A percentile compares a stretch with the other conserved stretches of the same genome.
Conservation (phyloP, 2,329 filamentous ascomycete genomes). For the Elsinoe perseae region DNA sequence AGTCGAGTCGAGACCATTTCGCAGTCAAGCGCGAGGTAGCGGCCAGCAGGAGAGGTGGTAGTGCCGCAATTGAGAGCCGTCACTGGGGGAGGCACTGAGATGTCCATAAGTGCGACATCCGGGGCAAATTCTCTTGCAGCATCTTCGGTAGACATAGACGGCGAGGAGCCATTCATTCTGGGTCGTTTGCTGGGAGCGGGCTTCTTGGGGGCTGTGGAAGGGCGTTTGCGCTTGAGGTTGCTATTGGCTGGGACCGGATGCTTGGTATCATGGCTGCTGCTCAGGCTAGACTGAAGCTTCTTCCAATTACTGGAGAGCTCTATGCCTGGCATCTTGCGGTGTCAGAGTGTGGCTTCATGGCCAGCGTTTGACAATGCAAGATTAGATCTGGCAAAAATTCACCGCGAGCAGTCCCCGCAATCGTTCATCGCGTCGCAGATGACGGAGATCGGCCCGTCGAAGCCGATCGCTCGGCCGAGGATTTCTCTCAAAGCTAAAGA, state of each 20-base stretch:
- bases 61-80: slow-evolving; percentile 39
- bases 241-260: slow-evolving; percentile 18
- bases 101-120: slow-evolving; percentile 49
- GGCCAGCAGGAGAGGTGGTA: slow-evolving; percentile 57
- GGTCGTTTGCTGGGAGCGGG: slow-evolving; percentile 21
- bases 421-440: background rate
- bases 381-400: background rate
- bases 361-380: background rate
- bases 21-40: slow-evolving; percentile 90
- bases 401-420: background rate
- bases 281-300: slow-evolving; percentile 56
- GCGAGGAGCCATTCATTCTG: slow-evolving; percentile 48
- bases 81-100: slow-evolving; percentile 39
- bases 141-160: too few species aligned
- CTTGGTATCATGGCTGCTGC: slow-evolving; percentile 22
- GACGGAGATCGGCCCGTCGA: background rate
- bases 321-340: slow-evolving; percentile 30
- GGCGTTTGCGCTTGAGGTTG: slow-evolving; percentile 31
- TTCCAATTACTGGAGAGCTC: slow-evolving; percentile 62
- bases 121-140: too few species aligned
- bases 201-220: slow-evolving; percentile 16
- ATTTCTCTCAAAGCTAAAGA: background rate
- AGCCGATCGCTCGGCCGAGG: background rate
- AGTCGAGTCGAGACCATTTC: slow-evolving; percentile 91
- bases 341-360: background rate